These are phyloP conservation scores for Aspergillus heteromorphus DNA, from an alignment of 495 filamentous ascomycete species.

Conservation along the genomic window DNA sequence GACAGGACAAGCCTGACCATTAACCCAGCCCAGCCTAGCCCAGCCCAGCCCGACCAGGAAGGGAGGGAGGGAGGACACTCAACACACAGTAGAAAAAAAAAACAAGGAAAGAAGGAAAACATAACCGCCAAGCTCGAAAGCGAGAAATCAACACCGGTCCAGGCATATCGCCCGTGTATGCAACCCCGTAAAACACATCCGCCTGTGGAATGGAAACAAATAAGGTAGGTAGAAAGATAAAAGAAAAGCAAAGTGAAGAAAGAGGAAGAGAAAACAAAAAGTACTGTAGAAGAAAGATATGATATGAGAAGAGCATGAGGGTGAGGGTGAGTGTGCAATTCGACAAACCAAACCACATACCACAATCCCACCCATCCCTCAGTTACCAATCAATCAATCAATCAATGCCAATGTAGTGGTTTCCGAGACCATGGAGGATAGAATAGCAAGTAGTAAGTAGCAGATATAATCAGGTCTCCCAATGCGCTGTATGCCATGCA, in stretches of 20 bases:
- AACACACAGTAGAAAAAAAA: constrained; percentile 1
- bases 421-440: neutral
- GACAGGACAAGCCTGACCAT: neutral
- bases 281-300: neutral
- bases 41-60: too few species aligned
- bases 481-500: neutral
- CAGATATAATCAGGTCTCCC: neutral
- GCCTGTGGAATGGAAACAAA: constrained; percentile 2
- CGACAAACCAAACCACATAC: neutral
- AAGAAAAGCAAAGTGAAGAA: neutral
- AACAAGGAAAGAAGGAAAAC: constrained; percentile 6
- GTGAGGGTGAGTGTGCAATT: too few species aligned
- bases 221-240: constrained; percentile 3
- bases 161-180: constrained; percentile 16
- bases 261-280: neutral
- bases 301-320: neutral
- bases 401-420: neutral
- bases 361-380: too few species aligned
- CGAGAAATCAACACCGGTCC: constrained; percentile 11
- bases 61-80: neutral
- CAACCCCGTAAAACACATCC: constrained; percentile 15
- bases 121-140: constrained; percentile 9
- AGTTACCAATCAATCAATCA: neutral
- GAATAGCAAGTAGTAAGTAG: too few species aligned
- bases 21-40: too few species aligned